Percentiles rank a stretch among this genome's conserved stretches.
Evolutionary conservation across 345 rosid species (phyloP).

Genomic region (Gossypium longicalyx): DNA sequence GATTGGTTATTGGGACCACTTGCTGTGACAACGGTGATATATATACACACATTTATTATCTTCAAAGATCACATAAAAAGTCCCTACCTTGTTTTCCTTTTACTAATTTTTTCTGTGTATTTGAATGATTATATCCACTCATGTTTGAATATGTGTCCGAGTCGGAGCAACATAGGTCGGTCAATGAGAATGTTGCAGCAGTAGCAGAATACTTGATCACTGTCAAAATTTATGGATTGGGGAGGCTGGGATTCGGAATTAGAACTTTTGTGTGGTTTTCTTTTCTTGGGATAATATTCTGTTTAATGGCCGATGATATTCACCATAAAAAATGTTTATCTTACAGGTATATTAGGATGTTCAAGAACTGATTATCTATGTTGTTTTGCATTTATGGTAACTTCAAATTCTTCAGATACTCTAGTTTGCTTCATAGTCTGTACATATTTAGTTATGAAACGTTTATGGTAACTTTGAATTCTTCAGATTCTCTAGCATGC

Average conservation of each 20-base stretch:
- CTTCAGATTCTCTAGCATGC: background rate
- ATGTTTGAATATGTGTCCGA: background rate
- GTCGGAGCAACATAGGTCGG: background rate
- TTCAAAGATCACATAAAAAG: background rate
- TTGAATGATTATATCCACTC: background rate
- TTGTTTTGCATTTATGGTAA: background rate
- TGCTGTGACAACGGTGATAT: background rate
- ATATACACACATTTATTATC: background rate
- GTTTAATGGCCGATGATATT: background rate
- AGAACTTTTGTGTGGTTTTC: background rate
- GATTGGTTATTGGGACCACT: constrained; percentile 1
- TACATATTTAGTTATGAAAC: background rate
- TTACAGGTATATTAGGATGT: background rate
- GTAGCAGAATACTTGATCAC: background rate
- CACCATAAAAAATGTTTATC: background rate
- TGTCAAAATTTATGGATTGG: background rate
- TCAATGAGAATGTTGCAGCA: background rate
- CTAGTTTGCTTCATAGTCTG: background rate
- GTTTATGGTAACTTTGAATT: background rate
- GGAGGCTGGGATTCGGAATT: background rate
- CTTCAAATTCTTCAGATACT: background rate
- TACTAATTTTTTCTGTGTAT: background rate
- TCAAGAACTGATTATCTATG: background rate
- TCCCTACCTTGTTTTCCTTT: background rate
- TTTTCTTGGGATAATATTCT: background rate